phyloP scores from a whole-genome alignment of 2,329 filamentous ascomycete species.

The Cercospora berteroae region DNA sequence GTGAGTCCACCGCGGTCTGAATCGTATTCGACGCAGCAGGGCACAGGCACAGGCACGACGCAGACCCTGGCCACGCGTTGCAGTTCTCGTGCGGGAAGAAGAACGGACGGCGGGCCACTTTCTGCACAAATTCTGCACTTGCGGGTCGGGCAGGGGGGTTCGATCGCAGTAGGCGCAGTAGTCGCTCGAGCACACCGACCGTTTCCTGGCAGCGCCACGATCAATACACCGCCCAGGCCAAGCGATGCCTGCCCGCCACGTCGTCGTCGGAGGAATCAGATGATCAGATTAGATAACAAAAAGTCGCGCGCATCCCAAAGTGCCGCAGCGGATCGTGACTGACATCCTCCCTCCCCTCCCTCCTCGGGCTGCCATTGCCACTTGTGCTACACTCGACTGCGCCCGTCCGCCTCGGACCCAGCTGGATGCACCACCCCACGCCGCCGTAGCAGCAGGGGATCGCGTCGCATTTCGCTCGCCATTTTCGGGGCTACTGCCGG shows the following conservation, averaged over 20 bases:
- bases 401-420: not conserved
- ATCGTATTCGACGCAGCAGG: not conserved
- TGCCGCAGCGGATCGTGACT: not conserved
- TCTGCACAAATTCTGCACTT: not conserved
- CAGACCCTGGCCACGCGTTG: not conserved
- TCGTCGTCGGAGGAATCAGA: not conserved
- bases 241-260: not conserved
- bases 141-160: not conserved
- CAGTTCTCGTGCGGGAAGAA: not conserved
- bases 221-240: not conserved
- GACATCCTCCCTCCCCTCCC: not conserved
- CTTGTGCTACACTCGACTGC: not conserved
- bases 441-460: not conserved
- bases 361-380: not conserved
- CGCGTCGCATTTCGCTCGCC: not conserved
- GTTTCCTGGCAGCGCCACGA: not conserved
- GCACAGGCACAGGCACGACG: not conserved
- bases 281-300: constrained; percentile 8
- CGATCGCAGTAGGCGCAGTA: not conserved
- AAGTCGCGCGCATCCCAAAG: constrained; percentile 4
- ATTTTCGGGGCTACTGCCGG: not conserved
- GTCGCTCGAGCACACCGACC: not conserved
- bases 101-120: not conserved
- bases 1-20: not conserved
- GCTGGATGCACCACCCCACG: not conserved